A percentile compares a stretch with the other conserved stretches of the same genome.
phyloP scores from a whole-genome alignment of 306 rosid genomes.

The Comarum palustre region DNA sequence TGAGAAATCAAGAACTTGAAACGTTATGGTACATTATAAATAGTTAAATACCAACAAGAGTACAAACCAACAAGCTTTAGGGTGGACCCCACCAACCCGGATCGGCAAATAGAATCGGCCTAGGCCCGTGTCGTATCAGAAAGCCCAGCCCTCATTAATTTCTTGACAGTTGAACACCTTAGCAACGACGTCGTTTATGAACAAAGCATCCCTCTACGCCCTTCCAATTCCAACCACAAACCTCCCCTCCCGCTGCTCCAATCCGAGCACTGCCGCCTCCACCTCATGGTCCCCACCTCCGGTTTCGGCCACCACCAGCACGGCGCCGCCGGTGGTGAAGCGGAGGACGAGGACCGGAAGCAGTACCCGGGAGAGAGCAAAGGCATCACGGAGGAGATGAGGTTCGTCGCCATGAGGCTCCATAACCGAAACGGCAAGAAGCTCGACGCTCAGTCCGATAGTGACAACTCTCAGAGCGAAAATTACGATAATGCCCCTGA shows the following conservation, averaged over 20 bases:
- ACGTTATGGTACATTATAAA: no score
- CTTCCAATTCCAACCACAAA: slow-evolving; percentile 10
- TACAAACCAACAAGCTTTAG: no score
- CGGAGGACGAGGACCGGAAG: slow-evolving; percentile 55
- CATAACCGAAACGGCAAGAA: slow-evolving; percentile 47
- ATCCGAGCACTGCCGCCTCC: neutral
- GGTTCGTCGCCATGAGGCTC: slow-evolving; percentile 91
- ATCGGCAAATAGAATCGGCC: no score
- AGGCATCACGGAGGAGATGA: slow-evolving; percentile 89
- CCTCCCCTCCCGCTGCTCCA: neutral
- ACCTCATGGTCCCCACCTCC: neutral
- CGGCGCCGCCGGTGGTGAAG: slow-evolving; percentile 35
- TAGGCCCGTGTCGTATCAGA: no score
- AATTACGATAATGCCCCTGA: neutral
- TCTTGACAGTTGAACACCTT: no score
- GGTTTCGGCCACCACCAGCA: neutral
- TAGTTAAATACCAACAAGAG: no score
- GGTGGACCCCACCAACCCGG: no score
- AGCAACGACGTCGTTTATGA: slow-evolving; percentile 39
- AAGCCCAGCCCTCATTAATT: no score
- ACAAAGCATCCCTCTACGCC: slow-evolving; percentile 22
- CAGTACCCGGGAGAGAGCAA: slow-evolving; percentile 72
- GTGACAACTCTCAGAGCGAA: neutral
- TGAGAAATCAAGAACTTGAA: no score
- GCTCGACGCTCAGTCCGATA: neutral